These are phyloP conservation scores for Isochrysis galbana DNA, from an alignment of 78 protist species.

Conservation along the genomic window DNA sequence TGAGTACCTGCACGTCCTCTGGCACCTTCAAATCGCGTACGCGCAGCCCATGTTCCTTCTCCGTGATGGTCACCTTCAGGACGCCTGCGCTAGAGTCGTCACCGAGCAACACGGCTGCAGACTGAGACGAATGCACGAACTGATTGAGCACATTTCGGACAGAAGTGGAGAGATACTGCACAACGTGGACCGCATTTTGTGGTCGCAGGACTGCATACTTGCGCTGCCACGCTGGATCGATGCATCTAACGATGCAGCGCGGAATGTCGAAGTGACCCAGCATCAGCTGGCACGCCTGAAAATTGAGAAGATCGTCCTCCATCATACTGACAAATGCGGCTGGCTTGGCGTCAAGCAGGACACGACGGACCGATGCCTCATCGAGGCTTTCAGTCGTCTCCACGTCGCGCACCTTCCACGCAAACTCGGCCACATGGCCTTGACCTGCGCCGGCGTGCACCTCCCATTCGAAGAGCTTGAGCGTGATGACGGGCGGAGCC, in stretches of 20 bases:
- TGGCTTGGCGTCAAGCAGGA: background rate
- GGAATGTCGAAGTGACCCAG: background rate
- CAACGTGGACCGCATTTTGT: background rate
- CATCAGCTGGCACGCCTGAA: background rate
- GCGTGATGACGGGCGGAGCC: background rate
- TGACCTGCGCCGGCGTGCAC: background rate
- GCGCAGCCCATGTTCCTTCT: background rate
- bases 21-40: background rate
- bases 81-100: background rate
- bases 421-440: background rate
- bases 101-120: background rate
- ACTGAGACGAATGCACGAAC: background rate
- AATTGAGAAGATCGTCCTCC: background rate
- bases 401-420: background rate
- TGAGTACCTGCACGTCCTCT: background rate
- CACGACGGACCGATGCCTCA: background rate
- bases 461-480: background rate
- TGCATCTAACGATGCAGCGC: background rate
- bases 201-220: background rate
- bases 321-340: background rate
- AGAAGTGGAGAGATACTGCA: background rate
- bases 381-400: background rate
- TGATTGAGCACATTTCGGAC: background rate
- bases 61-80: background rate
- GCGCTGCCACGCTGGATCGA: background rate